phyloP scores from a whole-genome alignment of 352 stramenopile genomes.

The Phytophthora nicotianae region DNA sequence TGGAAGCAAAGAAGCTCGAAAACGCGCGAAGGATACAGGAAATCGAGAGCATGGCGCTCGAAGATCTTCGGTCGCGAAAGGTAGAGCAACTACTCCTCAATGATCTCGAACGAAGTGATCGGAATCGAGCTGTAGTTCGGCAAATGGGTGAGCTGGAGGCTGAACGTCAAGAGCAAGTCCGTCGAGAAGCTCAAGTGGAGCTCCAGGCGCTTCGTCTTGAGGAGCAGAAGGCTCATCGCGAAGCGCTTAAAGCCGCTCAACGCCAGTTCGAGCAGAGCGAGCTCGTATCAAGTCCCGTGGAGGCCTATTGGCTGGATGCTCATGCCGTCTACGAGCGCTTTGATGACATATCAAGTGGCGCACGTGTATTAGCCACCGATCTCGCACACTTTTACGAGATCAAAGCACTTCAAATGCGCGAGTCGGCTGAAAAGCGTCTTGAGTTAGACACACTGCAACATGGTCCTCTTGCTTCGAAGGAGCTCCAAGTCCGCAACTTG shows the following conservation, averaged over 20 bases:
- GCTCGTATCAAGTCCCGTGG: constrained; percentile 63
- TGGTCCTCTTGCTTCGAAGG: constrained; percentile 35
- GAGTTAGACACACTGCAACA: constrained; percentile 39
- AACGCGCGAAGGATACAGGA: constrained; percentile 49
- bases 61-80: constrained; percentile 60
- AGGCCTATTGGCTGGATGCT: constrained; percentile 62
- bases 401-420: constrained; percentile 55
- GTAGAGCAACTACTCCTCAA: constrained; percentile 39
- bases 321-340: constrained; percentile 48
- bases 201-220: constrained; percentile 53
- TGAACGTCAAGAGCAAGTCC: constrained; percentile 53
- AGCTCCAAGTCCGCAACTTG: constrained; percentile 57
- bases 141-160: constrained; percentile 58
- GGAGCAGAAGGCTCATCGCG: constrained; percentile 55
- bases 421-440: constrained; percentile 40
- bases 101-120: constrained; percentile 35
- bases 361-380: constrained; percentile 47
- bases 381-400: constrained; percentile 65
- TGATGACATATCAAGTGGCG: constrained; percentile 34
- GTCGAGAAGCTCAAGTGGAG: constrained; percentile 47
- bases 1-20: constrained; percentile 57
- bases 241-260: constrained; percentile 62
- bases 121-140: constrained; percentile 44
- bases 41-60: constrained; percentile 54
- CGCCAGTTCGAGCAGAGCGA: constrained; percentile 69